Evolutionary conservation across 2,329 filamentous ascomycete genomes (phyloP), one percentile per base, ranked within the genome.

Genomic region (Cladosporium sp.): DNA sequence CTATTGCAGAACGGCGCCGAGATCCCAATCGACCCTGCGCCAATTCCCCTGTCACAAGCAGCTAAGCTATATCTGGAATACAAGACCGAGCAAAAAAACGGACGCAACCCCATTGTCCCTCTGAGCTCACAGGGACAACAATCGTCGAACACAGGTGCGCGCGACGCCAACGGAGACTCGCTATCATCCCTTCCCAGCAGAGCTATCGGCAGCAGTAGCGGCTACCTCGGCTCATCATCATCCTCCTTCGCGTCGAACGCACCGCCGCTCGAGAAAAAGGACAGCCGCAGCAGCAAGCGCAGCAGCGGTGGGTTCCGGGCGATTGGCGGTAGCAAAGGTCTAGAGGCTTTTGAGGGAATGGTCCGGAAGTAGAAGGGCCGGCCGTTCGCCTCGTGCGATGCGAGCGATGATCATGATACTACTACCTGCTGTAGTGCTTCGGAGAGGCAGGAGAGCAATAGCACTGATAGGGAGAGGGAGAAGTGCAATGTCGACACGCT

Each of bases 1-100:
- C 81, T 99, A 13, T 79, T 96, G 13, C 95, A 97, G 66, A 97
- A 99, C 68, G 94, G 94, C 15, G 92, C 92, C 3, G 89, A 96
- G 61, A 88, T 97, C 34, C 93, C 94, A 0, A 70, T 78, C 1
- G 78, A 84, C 2, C 79, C 89, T 60, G 90, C 92, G 0, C 88
- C 90, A 0, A 92, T 97, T 64, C 91, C 91, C 1, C 81, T 99
- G 10, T 91, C 90, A 60, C 80, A 84, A 9, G 87, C 87, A 47
- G 93, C 94, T 2, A 87, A 89, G 68, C 74, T 89, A 34, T 99
- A 97, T 67, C 78, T 97, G 48, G 91, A 96, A 63, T 86, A 91
- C 74, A 96, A 85, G 64, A 71, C 71, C n/a, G 76, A 78, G 39
- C 77, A 77, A 61, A 70, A 71, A 24, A 63, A 74, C 5, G 77